A percentile compares a stretch with the other conserved stretches of the same genome.
These are phyloP conservation scores for Pseudopithomyces chartarum DNA, from an alignment of 2,329 filamentous ascomycete genomes.

Conservation along the genomic window DNA sequence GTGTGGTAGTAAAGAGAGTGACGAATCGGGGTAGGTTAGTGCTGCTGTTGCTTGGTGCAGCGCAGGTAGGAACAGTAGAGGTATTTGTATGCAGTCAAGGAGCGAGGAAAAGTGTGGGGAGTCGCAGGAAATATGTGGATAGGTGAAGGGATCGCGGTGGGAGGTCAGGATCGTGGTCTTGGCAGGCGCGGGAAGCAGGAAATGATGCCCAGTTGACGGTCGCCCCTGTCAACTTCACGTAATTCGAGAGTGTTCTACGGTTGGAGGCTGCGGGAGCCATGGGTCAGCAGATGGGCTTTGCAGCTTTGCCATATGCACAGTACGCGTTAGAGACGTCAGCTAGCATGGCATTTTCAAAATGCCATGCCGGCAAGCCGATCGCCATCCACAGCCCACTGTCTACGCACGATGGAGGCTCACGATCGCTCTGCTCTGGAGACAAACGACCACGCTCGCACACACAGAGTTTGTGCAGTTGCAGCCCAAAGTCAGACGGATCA, in stretches of 20 bases:
- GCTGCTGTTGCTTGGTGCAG: slow-evolving; percentile 1
- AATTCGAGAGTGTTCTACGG: slow-evolving; percentile 10
- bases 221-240: not conserved
- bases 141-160: slow-evolving; percentile 25
- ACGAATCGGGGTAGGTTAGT: not conserved
- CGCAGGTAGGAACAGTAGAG: not conserved
- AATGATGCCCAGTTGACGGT: slow-evolving; percentile 24
- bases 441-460: not conserved
- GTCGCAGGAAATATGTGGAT: slow-evolving; percentile 4
- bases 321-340: slow-evolving; percentile 19
- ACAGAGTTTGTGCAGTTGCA: not conserved
- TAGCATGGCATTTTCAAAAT: slow-evolving; percentile 6
- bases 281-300: slow-evolving; percentile 17
- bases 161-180: slow-evolving; percentile 31
- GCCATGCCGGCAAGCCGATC: slow-evolving; percentile 5
- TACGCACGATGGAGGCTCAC: too few relatives aligned
- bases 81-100: slow-evolving; percentile 3
- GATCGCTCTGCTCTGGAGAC: too few relatives aligned
- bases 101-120: not conserved
- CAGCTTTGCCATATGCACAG: slow-evolving; percentile 23
- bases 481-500: not conserved
- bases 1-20: slow-evolving; percentile 1
- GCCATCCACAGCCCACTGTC: not conserved
- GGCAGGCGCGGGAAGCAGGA: slow-evolving; percentile 25
- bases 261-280: not conserved